Evolutionary conservation across 768 basidiomycete species (phyloP), one percentile per base, ranked within the genome.

Genomic region (Suillus bovinus): DNA sequence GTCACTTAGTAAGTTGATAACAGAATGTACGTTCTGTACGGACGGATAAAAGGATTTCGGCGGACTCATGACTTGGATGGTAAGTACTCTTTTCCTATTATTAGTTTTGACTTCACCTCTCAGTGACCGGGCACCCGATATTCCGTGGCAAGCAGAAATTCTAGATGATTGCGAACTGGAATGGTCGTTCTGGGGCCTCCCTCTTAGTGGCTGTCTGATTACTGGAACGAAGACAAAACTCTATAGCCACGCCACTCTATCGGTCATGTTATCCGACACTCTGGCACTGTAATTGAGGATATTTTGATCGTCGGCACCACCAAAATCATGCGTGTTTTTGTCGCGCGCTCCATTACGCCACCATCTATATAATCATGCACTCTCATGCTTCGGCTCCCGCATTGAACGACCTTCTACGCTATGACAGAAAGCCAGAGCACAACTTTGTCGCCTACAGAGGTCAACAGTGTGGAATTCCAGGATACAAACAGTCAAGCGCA

Each of bases 351-450:
- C 17, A 27, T 56, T 27, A 11, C 38, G 39, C 38, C 20, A 13
- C 55, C 38, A 39, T 20, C 22, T 56, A 56, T 56, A 56, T 38
- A 56, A 27, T 17, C 54, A 27, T 56, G 24, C 11, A 13, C 11
- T n/a, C 20, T n/a, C 50, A 52, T 52, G 31, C 6, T 39, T 52
- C 31, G 29, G 11, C 38, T 29, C 38, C 17, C 17, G 9, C 36
- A 13, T 56, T 20, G 3, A 3, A 56, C 17, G n/a, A 34, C 36
- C 24, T 61, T 29, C 34, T 14, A 61, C 52, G 29, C 29, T n/a
- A 61, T 61, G 61, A 29, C 58, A 20, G 29, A 59, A 29, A 61
- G 29, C 41, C 55, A 61, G 22, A 60, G 38, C 24, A 34, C 58
- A 14, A 61, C 41, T 20, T 46, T 61, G 61, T 42, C 61, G 16